A percentile compares a stretch with the other conserved stretches of the same genome.
phyloP scores from a whole-genome alignment of 139 green algal genomes.

The Mesotaenium endlicherianum region DNA sequence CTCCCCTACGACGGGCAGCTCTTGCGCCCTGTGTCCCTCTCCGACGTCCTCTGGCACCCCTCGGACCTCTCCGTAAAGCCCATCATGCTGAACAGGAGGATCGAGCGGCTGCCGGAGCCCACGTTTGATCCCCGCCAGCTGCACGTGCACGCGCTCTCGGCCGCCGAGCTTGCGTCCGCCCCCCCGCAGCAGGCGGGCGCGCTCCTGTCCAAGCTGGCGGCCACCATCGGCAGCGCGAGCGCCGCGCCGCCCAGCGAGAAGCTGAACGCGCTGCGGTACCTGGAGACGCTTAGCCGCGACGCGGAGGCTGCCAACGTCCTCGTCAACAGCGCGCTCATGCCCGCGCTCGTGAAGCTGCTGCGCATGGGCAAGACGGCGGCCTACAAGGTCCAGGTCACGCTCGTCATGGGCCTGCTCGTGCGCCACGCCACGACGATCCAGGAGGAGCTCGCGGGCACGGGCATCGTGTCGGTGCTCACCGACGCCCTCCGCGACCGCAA shows the following conservation, averaged over 20 bases:
- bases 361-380: constrained; percentile 62
- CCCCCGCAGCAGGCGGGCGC: neutral
- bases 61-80: constrained; percentile 80
- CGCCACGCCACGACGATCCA: constrained; percentile 86
- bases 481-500: constrained; percentile 72
- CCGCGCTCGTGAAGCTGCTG: constrained; percentile 70
- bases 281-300: constrained; percentile 82
- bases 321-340: constrained; percentile 75
- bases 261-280: constrained; percentile 83
- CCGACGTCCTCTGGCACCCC: constrained; percentile 74
- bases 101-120: constrained; percentile 73
- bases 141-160: constrained; percentile 66
- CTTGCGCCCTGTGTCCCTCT: constrained; percentile 10
- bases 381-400: constrained; percentile 60
- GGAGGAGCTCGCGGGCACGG: constrained; percentile 64
- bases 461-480: constrained; percentile 72
- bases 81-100: constrained; percentile 84
- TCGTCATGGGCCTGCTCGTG: constrained; percentile 76
- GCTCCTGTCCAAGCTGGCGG: neutral
- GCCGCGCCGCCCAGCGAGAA: constrained; percentile 56
- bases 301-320: constrained; percentile 77
- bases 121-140: constrained; percentile 68
- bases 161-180: neutral
- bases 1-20: no score
- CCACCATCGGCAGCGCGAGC: neutral